Percentiles rank a stretch among this genome's conserved stretches.
Conservation (phyloP, 805 yeast species). For the Cephaloascus fragrans region DNA sequence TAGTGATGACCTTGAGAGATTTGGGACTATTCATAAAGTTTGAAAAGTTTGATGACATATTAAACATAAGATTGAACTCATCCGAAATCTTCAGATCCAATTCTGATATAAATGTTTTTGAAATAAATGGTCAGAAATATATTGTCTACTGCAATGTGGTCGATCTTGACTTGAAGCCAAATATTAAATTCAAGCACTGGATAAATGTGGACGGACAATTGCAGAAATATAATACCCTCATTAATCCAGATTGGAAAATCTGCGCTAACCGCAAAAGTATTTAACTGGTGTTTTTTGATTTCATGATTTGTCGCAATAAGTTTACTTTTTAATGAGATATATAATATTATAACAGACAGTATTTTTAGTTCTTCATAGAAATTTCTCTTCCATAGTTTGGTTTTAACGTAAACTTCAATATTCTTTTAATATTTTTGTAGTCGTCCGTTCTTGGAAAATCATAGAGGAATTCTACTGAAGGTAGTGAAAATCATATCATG, state of each 20-base stretch:
- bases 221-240: conserved; percentile 20
- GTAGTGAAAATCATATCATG: no score
- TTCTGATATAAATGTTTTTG: neutral
- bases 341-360: no score
- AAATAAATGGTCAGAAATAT: conserved; percentile 10
- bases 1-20: conserved; percentile 49
- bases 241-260: conserved; percentile 18
- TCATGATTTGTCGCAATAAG: no score
- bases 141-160: conserved; percentile 30
- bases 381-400: no score
- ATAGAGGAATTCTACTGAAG: no score
- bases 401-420: no score
- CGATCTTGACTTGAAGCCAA: conserved; percentile 46
- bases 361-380: no score
- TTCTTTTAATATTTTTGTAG: no score
- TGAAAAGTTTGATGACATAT: conserved; percentile 10
- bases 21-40: conserved; percentile 42
- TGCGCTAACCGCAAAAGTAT: conserved; percentile 15
- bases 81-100: neutral
- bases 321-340: no score
- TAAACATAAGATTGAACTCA: no score
- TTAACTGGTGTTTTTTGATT: no score
- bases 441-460: no score
- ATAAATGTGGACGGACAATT: conserved; percentile 26
- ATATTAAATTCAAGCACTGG: conserved; percentile 39